Percentiles rank a stretch among this genome's conserved stretches.
These are phyloP conservation scores for Przewalskia tangutica DNA, from an alignment of 257 asterid species.

Conservation along the genomic window DNA sequence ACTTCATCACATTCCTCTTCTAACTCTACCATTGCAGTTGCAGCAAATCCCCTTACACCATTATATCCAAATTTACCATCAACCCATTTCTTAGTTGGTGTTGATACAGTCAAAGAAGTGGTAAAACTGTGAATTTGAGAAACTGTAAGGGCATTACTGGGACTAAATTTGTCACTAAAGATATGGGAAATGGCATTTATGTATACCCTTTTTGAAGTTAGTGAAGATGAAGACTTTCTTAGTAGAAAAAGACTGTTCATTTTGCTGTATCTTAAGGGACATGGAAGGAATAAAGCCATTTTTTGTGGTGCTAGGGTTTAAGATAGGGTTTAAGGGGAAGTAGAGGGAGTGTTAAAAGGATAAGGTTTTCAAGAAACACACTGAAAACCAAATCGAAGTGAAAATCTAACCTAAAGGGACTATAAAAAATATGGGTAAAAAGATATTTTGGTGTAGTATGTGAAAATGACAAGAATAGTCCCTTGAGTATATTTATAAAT, in stretches of 20 bases:
- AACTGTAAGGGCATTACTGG: constrained; percentile 6
- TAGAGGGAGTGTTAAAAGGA: not conserved
- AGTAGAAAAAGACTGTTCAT: constrained; percentile 48
- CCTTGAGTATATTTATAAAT: too few species aligned
- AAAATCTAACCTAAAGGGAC: too few species aligned
- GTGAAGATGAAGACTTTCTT: constrained; percentile 33
- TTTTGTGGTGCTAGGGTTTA: constrained; percentile 12
- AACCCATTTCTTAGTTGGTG: not conserved
- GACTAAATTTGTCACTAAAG: constrained; percentile 16
- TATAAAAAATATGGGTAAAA: too few species aligned
- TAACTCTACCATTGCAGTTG: constrained; percentile 49
- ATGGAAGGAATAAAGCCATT: not conserved
- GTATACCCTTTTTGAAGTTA: constrained; percentile 26
- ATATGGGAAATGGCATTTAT: constrained; percentile 34
- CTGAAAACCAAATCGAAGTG: not conserved
- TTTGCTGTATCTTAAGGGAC: constrained; percentile 3
- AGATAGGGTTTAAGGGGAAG: constrained; percentile 40
- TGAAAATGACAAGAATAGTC: not conserved
- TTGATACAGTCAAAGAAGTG: constrained; percentile 2
- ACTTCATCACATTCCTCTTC: constrained; percentile 34
- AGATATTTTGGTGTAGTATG: not conserved
- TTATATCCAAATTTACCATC: not conserved
- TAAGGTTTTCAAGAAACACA: not conserved
- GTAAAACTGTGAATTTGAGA: constrained; percentile 16
- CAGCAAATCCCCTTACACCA: constrained; percentile 34